Base-by-base conservation (phyloP, 768 basidiomycete genomes). In the Phylloporus sp. region DNA sequence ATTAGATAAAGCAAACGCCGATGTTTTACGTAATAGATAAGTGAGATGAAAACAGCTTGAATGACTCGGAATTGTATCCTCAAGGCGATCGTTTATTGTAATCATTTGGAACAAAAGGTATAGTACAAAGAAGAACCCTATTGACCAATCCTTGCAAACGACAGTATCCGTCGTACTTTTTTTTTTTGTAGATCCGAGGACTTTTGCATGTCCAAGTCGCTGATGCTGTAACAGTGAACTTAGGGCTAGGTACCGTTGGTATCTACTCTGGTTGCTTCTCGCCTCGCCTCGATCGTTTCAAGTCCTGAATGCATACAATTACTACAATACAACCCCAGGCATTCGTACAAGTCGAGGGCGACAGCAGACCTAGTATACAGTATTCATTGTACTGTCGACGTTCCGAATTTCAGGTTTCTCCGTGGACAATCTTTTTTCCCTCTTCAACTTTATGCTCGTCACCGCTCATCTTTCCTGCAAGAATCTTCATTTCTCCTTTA, bases 401-500 rank as follows among this genome's bases (percentile, higher is more conserved):
- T 24, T 15, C 44, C 21, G 14, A 15, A 26, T 44, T 48, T 64
- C 48, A 65, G 28, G 36, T 37, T 22, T 53, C 49, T 13, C 55
- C 59, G 6, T 65, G 65, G 14, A 68, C 21, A 8, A 66, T 46
- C 41, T 42, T 53, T 42, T 48, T 61, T 4, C 68, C 67, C 38
- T 59, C 54, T 27, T 60, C 61, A 5, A 68, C 52, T 32, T 65
- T 62, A 8, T 48, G 51, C 2, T 56, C 59, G 9, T 69, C 58
- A 9, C 65, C 44, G 3, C 59, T 59, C 48, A 68, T 41, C 37
- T 59, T 62, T 21, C 67, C 67, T 15, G 58, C 59, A 6, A 68
- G 38, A 20, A 68, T 51, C 46, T 61, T 68, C 46, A 64, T 68
- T 49, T 68, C 67, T 2, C 68, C 67, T 42, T 59, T 68, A 0